Evolutionary conservation across 2,329 filamentous ascomycete species (phyloP).

Genomic region (Sclerotinia borealis): DNA sequence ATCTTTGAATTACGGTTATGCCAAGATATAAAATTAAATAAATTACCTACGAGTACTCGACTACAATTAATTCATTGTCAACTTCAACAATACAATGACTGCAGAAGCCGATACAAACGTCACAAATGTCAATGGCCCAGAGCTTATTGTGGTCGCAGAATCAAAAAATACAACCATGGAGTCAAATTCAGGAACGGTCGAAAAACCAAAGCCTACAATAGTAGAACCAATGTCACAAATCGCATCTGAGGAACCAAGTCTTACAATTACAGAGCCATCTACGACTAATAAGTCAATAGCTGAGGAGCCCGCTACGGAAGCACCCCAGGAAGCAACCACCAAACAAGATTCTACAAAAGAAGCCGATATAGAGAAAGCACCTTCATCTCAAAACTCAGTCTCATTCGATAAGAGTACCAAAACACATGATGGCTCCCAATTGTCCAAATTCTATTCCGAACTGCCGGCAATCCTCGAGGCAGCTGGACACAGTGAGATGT

Average conservation of each 20-base stretch:
- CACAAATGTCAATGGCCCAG: background rate
- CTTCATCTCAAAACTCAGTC: background rate
- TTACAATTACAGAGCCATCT: background rate
- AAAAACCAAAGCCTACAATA: background rate
- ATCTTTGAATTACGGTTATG: too few relatives aligned
- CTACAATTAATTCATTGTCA: background rate
- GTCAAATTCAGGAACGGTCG: background rate
- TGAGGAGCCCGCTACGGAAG: background rate
- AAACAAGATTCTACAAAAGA: constrained; percentile 6
- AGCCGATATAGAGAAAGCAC: background rate
- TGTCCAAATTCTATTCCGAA: constrained; percentile 51
- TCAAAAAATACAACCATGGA: background rate
- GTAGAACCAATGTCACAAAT: background rate
- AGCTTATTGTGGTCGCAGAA: background rate
- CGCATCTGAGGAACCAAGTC: background rate
- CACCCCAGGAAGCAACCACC: background rate
- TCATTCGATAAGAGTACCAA: constrained; percentile 10
- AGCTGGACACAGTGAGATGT: constrained; percentile 70
- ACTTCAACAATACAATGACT: background rate
- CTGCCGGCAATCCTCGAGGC: constrained; percentile 52
- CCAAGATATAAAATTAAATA: too few relatives aligned
- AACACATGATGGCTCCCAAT: constrained; percentile 27
- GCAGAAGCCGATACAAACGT: background rate
- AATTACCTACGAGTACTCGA: background rate
- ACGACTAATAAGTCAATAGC: background rate